Conservation (phyloP, 805 yeast species). For the Hanseniaspora mollemarum region DNA sequence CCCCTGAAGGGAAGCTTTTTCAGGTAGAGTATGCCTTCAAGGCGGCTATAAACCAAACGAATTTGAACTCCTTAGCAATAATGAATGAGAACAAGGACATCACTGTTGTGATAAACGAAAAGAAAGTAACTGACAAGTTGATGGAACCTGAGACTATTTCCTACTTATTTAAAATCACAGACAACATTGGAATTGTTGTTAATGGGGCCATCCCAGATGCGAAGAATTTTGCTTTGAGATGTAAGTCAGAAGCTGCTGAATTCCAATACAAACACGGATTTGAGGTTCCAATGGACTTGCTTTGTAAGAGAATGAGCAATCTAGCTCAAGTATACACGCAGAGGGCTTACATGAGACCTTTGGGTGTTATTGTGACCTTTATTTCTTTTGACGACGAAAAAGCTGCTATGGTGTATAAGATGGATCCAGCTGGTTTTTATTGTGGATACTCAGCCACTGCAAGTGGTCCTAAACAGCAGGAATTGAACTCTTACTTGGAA, state of each 20-base stretch:
- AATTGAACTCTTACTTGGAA: conserved; percentile 78
- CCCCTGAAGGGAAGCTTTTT: conserved; percentile 94
- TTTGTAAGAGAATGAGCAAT: conserved; percentile 92
- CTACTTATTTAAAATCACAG: conserved; percentile 72
- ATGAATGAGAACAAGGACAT: conserved; percentile 60
- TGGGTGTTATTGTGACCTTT: conserved; percentile 86
- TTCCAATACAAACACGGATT: conserved; percentile 89
- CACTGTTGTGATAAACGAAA: conserved; percentile 82
- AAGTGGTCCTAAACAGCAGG: conserved; percentile 96
- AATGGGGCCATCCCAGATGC: conserved; percentile 97
- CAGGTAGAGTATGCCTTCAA: conserved; percentile 98
- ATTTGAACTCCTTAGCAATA: conserved; percentile 78
- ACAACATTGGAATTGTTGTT: conserved; percentile 74
- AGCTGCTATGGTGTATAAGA: conserved; percentile 83
- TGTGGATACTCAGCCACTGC: conserved; percentile 85
- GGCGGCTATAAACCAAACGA: conserved; percentile 77
- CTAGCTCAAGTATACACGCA: conserved; percentile 92
- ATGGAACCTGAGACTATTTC: conserved; percentile 80
- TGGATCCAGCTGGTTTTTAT: conserved; percentile 96
- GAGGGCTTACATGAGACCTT: conserved; percentile 96
- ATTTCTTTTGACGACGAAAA: conserved; percentile 76
- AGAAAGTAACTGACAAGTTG: conserved; percentile 91
- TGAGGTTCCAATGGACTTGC: conserved; percentile 88
- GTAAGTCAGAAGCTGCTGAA: conserved; percentile 92
- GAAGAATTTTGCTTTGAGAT: conserved; percentile 76